Evolutionary conservation across 2,329 filamentous ascomycete species (phyloP), one percentile per base, ranked within the genome.

Genomic region (Periconia macrospinosa): DNA sequence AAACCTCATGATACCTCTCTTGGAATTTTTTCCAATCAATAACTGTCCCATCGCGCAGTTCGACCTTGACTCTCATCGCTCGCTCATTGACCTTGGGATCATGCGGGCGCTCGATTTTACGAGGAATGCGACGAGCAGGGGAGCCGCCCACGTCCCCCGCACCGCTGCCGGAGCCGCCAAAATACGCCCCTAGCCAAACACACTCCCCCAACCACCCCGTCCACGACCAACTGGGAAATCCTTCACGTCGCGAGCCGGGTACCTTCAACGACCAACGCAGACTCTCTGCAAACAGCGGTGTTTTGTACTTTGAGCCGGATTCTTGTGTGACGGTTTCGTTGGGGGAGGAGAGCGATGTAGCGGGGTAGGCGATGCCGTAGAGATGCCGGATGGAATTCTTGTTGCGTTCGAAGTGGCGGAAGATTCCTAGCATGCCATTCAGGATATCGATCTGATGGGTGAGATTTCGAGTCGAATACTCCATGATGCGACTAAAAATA

Each of bases 141-240:
- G 33, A 10, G n/a, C 17, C 13, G 15, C 20, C 52, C 30, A 13
- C 30, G 11, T 27, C 23, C 23, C 23, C 23, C 23, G 23, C 23
- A 27, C 23, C 8, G 23, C 23, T 8, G 23, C 23, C 23, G 23
- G 5, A 3, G 23, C 23, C 8, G 23, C 23, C 23, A 6, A 37
- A 14, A 37, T 55, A 57, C 37, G 41, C 41, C 6, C 23, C 18
- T 9, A 52, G 55, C 52, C 52, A 57, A 1, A 11, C 23, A 2
- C 52, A 41, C 17, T 44, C 47, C n/a, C 55, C 55, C 30, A 45
- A 50, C 43, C 55, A 53, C 23, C 53, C 53, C 11, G 53, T 55
- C 53, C 53, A 55, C 15, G 53, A 55, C 53, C 53, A 55, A 19
- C 53, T 55, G 9, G 53, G 53, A 40, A 55, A 55, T 7, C 49